Percentiles rank a stretch among this genome's conserved stretches.
Evolutionary conservation across 768 basidiomycete species (phyloP).

Genomic region (Fistulinella prunicolor): DNA sequence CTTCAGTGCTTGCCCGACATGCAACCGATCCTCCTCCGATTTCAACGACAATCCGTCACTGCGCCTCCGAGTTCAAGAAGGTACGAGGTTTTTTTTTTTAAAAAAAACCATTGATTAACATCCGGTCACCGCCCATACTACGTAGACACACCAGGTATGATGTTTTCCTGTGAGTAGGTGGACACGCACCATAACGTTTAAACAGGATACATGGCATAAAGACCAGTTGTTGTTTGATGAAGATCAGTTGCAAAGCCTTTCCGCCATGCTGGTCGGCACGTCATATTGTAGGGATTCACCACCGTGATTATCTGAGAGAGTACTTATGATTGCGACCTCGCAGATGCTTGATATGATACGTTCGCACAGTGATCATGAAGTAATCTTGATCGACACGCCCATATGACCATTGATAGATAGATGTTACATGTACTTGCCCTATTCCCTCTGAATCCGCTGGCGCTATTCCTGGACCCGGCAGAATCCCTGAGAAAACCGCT

Average conservation of each 20-base stretch:
- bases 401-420: slow-evolving; percentile 4
- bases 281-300: slow-evolving; percentile 66
- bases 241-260: slow-evolving; percentile 83
- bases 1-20: slow-evolving; percentile 67
- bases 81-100: slow-evolving; percentile 37
- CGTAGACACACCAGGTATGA: slow-evolving; percentile 61
- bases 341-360: slow-evolving; percentile 25
- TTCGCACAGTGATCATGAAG: slow-evolving; percentile 5
- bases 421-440: background rate
- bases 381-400: background rate
- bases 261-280: slow-evolving; percentile 86
- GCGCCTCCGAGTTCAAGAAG: slow-evolving; percentile 84
- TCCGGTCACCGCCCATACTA: slow-evolving; percentile 1
- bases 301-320: slow-evolving; percentile 1
- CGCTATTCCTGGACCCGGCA: background rate
- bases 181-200: slow-evolving; percentile 9
- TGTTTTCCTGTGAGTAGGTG: background rate
- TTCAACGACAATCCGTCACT: slow-evolving; percentile 83
- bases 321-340: slow-evolving; percentile 14
- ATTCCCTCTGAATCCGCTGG: background rate
- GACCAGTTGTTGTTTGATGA: slow-evolving; percentile 86
- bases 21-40: slow-evolving; percentile 87
- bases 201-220: slow-evolving; percentile 87
- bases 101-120: slow-evolving; percentile 1
- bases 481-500: too few species aligned